phyloP scores from a whole-genome alignment of 2,329 filamentous ascomycete genomes.

The Emmonsiellopsis sp. region DNA sequence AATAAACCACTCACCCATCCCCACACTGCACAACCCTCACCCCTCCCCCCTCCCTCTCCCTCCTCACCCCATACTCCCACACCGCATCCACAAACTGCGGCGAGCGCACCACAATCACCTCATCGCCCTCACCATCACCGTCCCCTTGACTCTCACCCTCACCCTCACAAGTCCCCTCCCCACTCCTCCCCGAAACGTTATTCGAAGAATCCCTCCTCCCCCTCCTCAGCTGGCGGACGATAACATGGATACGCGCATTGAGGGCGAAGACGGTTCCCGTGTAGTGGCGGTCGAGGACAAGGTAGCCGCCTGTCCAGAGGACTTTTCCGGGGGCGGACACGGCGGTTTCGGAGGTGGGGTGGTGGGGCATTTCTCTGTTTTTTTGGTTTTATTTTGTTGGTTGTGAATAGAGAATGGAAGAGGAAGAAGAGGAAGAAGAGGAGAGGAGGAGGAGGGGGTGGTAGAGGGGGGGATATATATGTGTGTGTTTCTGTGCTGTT shows the following conservation, averaged over 20 bases:
- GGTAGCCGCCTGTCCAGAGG: constrained; percentile 85
- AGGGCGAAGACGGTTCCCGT: constrained; percentile 63
- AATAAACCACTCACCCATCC: constrained; percentile 23
- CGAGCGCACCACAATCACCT: constrained; percentile 75
- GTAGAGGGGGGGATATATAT: not conserved
- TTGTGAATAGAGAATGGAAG: not conserved
- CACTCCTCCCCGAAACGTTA: not conserved
- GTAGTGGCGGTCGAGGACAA: constrained; percentile 81
- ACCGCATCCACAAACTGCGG: constrained; percentile 82
- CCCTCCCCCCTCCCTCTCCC: constrained; percentile 63
- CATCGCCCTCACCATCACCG: constrained; percentile 32
- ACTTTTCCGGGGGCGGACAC: constrained; percentile 96
- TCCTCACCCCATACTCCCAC: constrained; percentile 78
- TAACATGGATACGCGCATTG: constrained; percentile 54
- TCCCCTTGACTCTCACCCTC: not conserved
- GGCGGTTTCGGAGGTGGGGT: constrained; percentile 32
- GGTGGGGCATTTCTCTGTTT: not conserved
- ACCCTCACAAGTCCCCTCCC: not conserved
- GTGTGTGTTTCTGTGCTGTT: too few relatives aligned
- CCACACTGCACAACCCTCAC: constrained; percentile 63
- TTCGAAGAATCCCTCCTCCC: too few relatives aligned
- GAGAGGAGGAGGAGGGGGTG: not conserved
- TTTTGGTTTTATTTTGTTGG: not conserved
- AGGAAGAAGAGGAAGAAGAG: not conserved
- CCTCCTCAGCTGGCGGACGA: constrained; percentile 46